These are phyloP conservation scores for Colletotrichum sp. DNA, from an alignment of 2,329 filamentous ascomycete genomes.

Conservation along the genomic window DNA sequence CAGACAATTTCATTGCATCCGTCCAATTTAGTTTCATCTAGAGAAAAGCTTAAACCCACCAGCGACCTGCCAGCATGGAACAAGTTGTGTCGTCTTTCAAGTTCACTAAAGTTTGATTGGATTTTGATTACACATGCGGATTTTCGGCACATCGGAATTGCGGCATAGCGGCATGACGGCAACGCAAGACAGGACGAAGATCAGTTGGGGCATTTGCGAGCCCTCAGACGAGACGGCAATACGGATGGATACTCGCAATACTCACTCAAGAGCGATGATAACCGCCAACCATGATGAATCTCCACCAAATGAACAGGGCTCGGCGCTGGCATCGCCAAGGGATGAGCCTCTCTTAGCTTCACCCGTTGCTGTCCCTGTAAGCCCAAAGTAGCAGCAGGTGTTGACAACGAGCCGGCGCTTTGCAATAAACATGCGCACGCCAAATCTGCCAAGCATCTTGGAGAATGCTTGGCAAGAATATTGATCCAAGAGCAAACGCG, in stretches of 20 bases:
- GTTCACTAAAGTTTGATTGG: background rate
- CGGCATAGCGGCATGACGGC: background rate
- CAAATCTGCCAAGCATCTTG: conserved; percentile 3
- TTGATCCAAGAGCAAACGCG: background rate
- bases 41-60: conserved; percentile 1
- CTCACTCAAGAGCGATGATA: background rate
- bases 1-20: background rate
- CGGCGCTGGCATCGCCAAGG: background rate
- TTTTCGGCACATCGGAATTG: background rate
- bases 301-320: background rate
- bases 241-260: background rate
- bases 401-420: background rate
- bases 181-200: background rate
- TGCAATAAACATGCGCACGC: background rate
- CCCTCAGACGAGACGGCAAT: background rate
- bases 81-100: background rate
- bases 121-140: background rate
- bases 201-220: background rate
- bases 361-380: background rate
- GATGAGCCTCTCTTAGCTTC: conserved; percentile 10
- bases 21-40: background rate
- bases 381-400: background rate
- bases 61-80: background rate
- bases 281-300: background rate
- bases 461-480: background rate